Evolutionary conservation across 1,284 basidiomycete species (phyloP), one percentile per base, ranked within the genome.

Genomic region (Fistulinella staudtii): DNA sequence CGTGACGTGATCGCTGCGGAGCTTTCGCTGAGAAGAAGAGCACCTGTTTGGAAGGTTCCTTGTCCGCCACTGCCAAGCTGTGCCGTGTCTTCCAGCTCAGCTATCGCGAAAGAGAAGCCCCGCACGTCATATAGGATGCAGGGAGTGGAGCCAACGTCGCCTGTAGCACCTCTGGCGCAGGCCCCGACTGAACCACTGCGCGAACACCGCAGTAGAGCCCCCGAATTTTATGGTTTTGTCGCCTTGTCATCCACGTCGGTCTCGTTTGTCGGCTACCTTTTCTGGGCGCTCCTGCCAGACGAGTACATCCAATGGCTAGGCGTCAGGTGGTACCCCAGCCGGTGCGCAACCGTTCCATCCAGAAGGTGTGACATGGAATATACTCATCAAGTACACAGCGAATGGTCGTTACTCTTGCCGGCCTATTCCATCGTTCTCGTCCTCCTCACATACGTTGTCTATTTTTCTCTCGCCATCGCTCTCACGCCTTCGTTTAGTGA

Each of bases 171-270:
- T n/a, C n/a, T n/a, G n/a, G 77, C 77, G 13, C 76, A 11, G 24
- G 11, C 24, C 7, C 24, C 24, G 24, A 70, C 74, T 10, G 57
- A 66, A 28, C 64, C 61, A 5, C 67, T 65, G 33, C 62, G 55
- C 30, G 75, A 74, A 51, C 55, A 68, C 52, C 74, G 75, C 54
- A 80, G 77, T 58, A 76, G 83, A 13, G 81, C 82, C 10, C 73
- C 84, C 39, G 91, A 93, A 65, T 88, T 92, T 57, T 93, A 93
- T 57, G 91, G 90, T 15, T 91, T 90, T 60, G 86, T 89, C 9
- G 88, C 85, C 10, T 86, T 83, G 78, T 80, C 86, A 8, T 79
- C 82, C 0, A 92, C 89, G 1, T 85, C 79, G 49, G 67, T 92
- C 25, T 65, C 80, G 5, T 92, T 87, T 57, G 66, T 74, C 41